Conservation (phyloP, 352 stramenopile species). For the Globisporangium solare region DNA sequence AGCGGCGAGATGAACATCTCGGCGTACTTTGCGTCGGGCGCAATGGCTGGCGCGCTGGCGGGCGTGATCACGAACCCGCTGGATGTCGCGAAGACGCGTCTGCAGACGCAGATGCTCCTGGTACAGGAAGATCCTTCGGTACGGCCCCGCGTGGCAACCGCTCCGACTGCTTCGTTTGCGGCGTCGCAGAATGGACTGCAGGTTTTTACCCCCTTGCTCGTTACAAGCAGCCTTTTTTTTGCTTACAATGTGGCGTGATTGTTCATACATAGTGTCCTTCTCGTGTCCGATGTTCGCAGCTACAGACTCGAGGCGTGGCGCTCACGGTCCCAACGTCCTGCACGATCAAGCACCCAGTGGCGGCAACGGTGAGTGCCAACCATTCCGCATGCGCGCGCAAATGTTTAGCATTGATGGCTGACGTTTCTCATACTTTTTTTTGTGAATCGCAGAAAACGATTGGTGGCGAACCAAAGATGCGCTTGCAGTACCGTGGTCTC, state of each 20-base stretch:
- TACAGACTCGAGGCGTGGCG: slow-evolving; percentile 53
- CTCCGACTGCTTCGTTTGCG: slow-evolving; percentile 18
- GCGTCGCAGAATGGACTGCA: slow-evolving; percentile 36
- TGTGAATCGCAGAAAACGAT: slow-evolving; percentile 14
- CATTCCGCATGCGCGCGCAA: not conserved
- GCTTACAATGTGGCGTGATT: slow-evolving; percentile 29
- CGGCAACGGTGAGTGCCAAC: slow-evolving; percentile 25
- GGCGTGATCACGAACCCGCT: slow-evolving; percentile 94
- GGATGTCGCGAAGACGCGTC: slow-evolving; percentile 97
- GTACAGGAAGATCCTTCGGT: slow-evolving; percentile 57
- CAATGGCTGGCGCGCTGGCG: slow-evolving; percentile 89
- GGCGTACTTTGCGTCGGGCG: slow-evolving; percentile 92
- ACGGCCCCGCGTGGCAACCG: slow-evolving; percentile 21
- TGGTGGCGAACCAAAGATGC: slow-evolving; percentile 42
- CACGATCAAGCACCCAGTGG: slow-evolving; percentile 33
- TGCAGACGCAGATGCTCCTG: slow-evolving; percentile 93
- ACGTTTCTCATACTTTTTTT: not conserved
- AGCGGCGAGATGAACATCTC: slow-evolving; percentile 80
- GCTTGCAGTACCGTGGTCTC: slow-evolving; percentile 68
- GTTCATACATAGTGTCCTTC: slow-evolving; percentile 63
- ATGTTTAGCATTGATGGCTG: slow-evolving; percentile 6
- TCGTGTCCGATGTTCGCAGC: slow-evolving; percentile 68
- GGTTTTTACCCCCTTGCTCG: slow-evolving; percentile 38
- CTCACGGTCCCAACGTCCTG: slow-evolving; percentile 63
- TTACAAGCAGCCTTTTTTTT: slow-evolving; percentile 11